Conservation (phyloP, 495 filamentous ascomycete species). For the Aspergillus sclerotiicarbonarius region DNA sequence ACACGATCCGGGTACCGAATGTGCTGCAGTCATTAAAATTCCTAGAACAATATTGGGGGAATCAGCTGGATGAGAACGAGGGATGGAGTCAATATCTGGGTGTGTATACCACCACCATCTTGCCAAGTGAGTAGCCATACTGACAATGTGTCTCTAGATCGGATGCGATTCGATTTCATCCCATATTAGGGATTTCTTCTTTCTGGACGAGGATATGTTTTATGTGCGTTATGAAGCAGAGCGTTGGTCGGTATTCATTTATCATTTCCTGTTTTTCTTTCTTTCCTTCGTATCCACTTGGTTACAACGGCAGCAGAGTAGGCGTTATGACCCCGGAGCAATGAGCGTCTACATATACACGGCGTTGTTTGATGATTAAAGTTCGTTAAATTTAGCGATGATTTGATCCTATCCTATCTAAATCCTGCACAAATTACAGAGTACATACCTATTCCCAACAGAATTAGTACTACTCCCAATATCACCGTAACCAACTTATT, state of each 20-base stretch:
- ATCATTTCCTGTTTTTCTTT: neutral
- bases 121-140: neutral
- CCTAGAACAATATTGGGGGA: slow-evolving; percentile 44
- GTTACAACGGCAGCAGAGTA: neutral
- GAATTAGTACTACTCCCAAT: too few relatives aligned
- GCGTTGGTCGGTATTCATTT: neutral
- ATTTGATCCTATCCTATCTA: too few relatives aligned
- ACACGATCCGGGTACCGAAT: slow-evolving; percentile 47
- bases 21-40: slow-evolving; percentile 47
- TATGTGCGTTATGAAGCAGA: slow-evolving; percentile 17
- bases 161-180: slow-evolving; percentile 49
- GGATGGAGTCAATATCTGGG: slow-evolving; percentile 47
- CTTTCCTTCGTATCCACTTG: neutral
- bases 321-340: too few relatives aligned
- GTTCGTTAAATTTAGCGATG: too few relatives aligned
- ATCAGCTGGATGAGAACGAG: slow-evolving; percentile 38
- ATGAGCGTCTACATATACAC: too few relatives aligned
- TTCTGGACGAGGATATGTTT: neutral
- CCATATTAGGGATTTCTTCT: slow-evolving; percentile 31
- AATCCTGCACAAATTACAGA: too few relatives aligned
- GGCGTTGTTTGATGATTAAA: too few relatives aligned
- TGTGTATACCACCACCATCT: slow-evolving; percentile 17
- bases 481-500: too few relatives aligned
- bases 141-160: slow-evolving; percentile 31
- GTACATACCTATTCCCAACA: too few relatives aligned